A percentile compares a stretch with the other conserved stretches of the same genome.
These are phyloP conservation scores for Monascus purpureus DNA, from an alignment of 495 filamentous ascomycete species.

Conservation along the genomic window DNA sequence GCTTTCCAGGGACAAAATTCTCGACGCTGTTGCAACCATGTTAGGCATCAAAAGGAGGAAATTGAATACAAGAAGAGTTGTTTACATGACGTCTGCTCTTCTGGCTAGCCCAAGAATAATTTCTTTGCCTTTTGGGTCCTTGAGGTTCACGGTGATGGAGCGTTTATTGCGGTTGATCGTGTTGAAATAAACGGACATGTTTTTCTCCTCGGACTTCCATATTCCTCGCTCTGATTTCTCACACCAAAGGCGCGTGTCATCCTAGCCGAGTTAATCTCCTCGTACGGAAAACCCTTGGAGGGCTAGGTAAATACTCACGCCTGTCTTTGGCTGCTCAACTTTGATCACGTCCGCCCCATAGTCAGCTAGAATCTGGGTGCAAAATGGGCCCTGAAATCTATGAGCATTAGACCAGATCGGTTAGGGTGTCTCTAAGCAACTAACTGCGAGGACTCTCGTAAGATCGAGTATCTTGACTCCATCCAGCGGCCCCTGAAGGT, in stretches of 20 bases:
- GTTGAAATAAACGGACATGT: conserved; percentile 11
- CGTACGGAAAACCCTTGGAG: no score
- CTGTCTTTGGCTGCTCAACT: conserved; percentile 70
- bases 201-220: conserved; percentile 7
- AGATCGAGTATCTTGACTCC: no score
- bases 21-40: conserved; percentile 39
- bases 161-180: conserved; percentile 76
- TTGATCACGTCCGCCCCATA: conserved; percentile 88
- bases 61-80: not conserved
- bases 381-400: conserved; percentile 64
- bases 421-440: no score
- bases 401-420: no score
- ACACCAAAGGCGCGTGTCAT: no score
- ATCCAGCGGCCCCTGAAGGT: no score
- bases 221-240: conserved; percentile 9
- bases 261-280: no score
- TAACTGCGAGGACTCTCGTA: no score
- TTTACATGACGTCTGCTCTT: conserved; percentile 56
- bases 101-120: conserved; percentile 62
- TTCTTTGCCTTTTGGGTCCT: conserved; percentile 51
- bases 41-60: not conserved
- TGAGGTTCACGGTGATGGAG: conserved; percentile 69
- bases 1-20: conserved; percentile 74
- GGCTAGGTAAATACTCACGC: no score
- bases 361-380: conserved; percentile 85